phyloP scores from a whole-genome alignment of 148 eudicot species.

The Persicaria maculosa region DNA sequence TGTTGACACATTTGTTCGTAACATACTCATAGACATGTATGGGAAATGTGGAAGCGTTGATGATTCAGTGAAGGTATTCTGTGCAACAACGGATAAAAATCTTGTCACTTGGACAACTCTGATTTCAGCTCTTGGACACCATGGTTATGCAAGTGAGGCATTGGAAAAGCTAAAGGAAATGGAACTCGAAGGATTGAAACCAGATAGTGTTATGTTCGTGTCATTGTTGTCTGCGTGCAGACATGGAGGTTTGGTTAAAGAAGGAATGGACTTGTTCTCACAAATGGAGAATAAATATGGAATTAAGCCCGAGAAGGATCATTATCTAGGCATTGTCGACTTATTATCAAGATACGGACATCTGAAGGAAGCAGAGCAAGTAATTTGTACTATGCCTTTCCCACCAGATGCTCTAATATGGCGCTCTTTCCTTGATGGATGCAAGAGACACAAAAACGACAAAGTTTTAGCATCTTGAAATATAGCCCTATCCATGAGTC shows the following conservation, averaged over 20 bases:
- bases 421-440: conserved; percentile 56
- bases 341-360: conserved; percentile 54
- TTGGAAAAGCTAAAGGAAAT: conserved; percentile 50
- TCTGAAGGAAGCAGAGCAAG: conserved; percentile 58
- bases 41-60: conserved; percentile 68
- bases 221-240: conserved; percentile 71
- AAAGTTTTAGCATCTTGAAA: not conserved
- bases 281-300: conserved; percentile 40
- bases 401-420: conserved; percentile 52
- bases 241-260: conserved; percentile 54
- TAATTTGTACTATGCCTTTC: conserved; percentile 57
- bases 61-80: conserved; percentile 41
- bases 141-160: conserved; percentile 52
- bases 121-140: conserved; percentile 55
- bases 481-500: not conserved
- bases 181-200: conserved; percentile 40
- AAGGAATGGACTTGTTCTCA: conserved; percentile 52
- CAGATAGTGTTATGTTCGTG: conserved; percentile 46
- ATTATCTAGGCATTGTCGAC: conserved; percentile 57
- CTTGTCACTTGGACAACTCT: conserved; percentile 61
- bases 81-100: conserved; percentile 38
- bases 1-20: conserved; percentile 54
- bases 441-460: conserved; percentile 22
- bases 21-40: conserved; percentile 64
- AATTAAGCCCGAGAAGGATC: conserved; percentile 61